These are phyloP conservation scores for Platanthera zijinensis DNA, from an alignment of 106 monocot species.

Conservation along the genomic window DNA sequence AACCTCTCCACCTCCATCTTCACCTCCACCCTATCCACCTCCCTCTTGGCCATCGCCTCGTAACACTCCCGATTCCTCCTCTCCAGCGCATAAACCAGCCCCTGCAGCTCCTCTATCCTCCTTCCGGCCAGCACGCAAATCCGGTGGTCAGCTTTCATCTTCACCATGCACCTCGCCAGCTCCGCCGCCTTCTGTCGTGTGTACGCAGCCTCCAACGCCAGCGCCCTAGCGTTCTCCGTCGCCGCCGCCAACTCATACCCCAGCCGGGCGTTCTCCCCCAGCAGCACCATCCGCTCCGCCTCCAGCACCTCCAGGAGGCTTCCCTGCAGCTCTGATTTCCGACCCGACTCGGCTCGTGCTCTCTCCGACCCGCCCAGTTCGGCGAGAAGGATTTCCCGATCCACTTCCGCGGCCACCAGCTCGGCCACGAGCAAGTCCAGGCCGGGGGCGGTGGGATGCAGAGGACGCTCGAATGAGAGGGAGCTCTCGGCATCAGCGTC, in stretches of 20 bases:
- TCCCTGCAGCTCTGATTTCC: conserved; percentile 74
- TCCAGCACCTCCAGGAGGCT: conserved; percentile 86
- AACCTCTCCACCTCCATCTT: conserved; percentile 52
- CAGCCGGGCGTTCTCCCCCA: conserved; percentile 77
- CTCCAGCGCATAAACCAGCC: conserved; percentile 60
- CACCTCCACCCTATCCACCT: conserved; percentile 48
- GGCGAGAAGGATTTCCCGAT: conserved; percentile 42
- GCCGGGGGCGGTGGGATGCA: background rate
- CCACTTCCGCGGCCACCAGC: conserved; percentile 42
- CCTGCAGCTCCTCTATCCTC: conserved; percentile 64
- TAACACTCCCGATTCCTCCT: conserved; percentile 63
- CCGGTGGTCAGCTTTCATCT: conserved; percentile 64
- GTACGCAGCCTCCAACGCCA: conserved; percentile 55
- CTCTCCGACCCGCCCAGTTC: conserved; percentile 30
- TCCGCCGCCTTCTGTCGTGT: conserved; percentile 65
- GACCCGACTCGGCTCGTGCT: conserved; percentile 25
- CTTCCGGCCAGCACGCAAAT: conserved; percentile 60
- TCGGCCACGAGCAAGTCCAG: conserved; percentile 40
- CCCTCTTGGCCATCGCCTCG: conserved; percentile 47
- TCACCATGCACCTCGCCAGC: conserved; percentile 54
- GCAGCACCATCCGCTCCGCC: conserved; percentile 79
- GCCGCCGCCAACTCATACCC: conserved; percentile 38
- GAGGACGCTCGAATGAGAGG: conserved; percentile 42
- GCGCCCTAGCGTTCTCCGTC: conserved; percentile 49
- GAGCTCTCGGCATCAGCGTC: conserved; percentile 61